These are phyloP conservation scores for Fraxinus albicans DNA, from an alignment of 305 asterid species.

Conservation along the genomic window DNA sequence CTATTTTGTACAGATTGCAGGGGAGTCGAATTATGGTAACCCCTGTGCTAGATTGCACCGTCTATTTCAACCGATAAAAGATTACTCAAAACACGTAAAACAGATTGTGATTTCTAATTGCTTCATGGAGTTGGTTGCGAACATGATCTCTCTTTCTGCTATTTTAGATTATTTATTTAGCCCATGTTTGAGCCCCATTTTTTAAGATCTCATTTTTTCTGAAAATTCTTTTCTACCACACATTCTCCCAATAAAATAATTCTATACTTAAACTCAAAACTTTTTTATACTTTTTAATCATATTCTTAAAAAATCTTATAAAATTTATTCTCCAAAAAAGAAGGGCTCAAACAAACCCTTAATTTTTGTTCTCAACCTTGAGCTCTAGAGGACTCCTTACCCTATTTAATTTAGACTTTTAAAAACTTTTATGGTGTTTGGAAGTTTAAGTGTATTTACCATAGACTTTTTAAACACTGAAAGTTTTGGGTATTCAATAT, in stretches of 20 bases:
- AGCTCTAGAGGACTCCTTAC: neutral
- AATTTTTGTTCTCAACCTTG: neutral
- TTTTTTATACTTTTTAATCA: neutral
- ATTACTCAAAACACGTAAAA: neutral
- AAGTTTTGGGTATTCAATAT: too few species aligned
- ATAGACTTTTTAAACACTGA: too few species aligned
- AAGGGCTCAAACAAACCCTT: neutral
- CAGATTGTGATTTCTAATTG: neutral
- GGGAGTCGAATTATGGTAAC: neutral
- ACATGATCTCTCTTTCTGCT: neutral
- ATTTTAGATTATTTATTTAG: neutral
- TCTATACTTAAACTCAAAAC: neutral
- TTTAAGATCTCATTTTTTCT: neutral
- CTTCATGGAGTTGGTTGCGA: neutral
- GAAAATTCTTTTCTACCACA: neutral
- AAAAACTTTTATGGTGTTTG: too few species aligned
- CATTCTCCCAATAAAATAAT: neutral
- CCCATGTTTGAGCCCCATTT: neutral
- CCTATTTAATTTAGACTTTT: neutral
- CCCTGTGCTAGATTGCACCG: neutral
- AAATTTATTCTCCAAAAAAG: too few species aligned
- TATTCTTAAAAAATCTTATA: too few species aligned
- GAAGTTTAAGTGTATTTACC: too few species aligned
- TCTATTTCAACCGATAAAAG: neutral
- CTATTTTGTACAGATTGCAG: neutral